These are phyloP conservation scores for Whalleya microplaca DNA, from an alignment of 2,329 filamentous ascomycete genomes.

Conservation along the genomic window DNA sequence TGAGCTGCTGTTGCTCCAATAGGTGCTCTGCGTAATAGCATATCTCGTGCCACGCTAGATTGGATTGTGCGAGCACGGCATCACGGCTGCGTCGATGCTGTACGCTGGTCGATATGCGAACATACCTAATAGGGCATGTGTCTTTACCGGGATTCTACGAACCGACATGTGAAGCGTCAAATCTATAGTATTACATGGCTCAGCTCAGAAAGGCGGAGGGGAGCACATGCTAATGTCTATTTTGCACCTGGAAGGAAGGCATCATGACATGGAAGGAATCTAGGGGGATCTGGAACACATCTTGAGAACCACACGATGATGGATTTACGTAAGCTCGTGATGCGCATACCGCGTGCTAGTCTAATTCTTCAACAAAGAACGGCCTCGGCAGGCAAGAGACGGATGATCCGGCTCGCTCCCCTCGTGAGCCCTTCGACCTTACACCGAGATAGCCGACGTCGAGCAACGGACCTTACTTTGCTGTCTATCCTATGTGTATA, in stretches of 20 bases:
- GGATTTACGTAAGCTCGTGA: too few relatives aligned
- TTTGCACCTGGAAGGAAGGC: too few relatives aligned
- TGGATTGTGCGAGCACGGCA: conserved; percentile 12
- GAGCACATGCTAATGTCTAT: too few relatives aligned
- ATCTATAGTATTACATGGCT: too few relatives aligned
- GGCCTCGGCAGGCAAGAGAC: neutral
- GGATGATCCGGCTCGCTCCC: neutral
- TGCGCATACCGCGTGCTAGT: too few relatives aligned
- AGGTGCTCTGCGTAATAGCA: neutral
- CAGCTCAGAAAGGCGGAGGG: too few relatives aligned
- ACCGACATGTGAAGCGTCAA: too few relatives aligned
- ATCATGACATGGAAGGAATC: too few relatives aligned
- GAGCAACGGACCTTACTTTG: conserved; percentile 1
- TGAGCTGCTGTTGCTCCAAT: neutral
- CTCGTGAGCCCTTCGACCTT: neutral
- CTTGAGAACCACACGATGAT: too few relatives aligned
- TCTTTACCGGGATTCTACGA: too few relatives aligned
- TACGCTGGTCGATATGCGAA: neutral
- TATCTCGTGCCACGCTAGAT: conserved; percentile 19
- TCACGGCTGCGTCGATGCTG: neutral
- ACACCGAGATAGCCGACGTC: conserved; percentile 7
- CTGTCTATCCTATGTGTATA: neutral
- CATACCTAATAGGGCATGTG: too few relatives aligned
- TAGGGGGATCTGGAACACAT: too few relatives aligned
- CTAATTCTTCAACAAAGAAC: neutral